phyloP scores from a whole-genome alignment of 2,329 filamentous ascomycete genomes.

The Fonsecaea pugnacius region DNA sequence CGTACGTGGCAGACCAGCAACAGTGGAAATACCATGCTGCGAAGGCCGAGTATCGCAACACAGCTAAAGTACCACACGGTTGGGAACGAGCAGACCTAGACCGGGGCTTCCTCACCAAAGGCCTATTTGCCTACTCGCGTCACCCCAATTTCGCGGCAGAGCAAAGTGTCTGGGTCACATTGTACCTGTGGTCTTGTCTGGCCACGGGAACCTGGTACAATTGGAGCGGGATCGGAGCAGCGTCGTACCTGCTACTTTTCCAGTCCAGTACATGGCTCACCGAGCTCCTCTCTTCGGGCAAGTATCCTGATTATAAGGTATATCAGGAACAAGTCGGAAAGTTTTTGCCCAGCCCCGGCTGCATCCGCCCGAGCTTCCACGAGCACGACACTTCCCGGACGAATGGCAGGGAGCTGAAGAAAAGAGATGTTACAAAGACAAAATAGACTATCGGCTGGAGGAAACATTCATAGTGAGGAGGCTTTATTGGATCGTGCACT shows the following conservation, averaged over 20 bases:
- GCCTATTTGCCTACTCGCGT: slow-evolving; percentile 83
- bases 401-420: slow-evolving; percentile 8
- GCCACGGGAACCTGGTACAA: slow-evolving; percentile 72
- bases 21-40: slow-evolving; percentile 89
- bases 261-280: slow-evolving; percentile 88
- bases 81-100: slow-evolving; percentile 78
- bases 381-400: background rate
- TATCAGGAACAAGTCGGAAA: slow-evolving; percentile 84
- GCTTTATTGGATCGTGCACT: background rate
- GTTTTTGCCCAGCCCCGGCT: slow-evolving; percentile 68
- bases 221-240: slow-evolving; percentile 75
- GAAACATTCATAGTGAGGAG: background rate
- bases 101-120: slow-evolving; percentile 82
- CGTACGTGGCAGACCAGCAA: slow-evolving; percentile 86
- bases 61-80: slow-evolving; percentile 68
- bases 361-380: slow-evolving; percentile 12
- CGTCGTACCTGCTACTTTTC: slow-evolving; percentile 77
- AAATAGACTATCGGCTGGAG: slow-evolving; percentile 25
- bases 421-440: slow-evolving; percentile 22
- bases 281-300: slow-evolving; percentile 75
- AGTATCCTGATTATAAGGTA: slow-evolving; percentile 84
- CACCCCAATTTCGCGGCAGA: slow-evolving; percentile 96
- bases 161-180: slow-evolving; percentile 82
- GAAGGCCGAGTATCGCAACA: slow-evolving; percentile 74
- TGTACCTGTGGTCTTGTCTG: slow-evolving; percentile 88